Percentiles rank a stretch among this genome's conserved stretches.
These are phyloP conservation scores for Sporisorium sorghi DNA, from an alignment of 1,284 basidiomycete genomes.

Conservation along the genomic window DNA sequence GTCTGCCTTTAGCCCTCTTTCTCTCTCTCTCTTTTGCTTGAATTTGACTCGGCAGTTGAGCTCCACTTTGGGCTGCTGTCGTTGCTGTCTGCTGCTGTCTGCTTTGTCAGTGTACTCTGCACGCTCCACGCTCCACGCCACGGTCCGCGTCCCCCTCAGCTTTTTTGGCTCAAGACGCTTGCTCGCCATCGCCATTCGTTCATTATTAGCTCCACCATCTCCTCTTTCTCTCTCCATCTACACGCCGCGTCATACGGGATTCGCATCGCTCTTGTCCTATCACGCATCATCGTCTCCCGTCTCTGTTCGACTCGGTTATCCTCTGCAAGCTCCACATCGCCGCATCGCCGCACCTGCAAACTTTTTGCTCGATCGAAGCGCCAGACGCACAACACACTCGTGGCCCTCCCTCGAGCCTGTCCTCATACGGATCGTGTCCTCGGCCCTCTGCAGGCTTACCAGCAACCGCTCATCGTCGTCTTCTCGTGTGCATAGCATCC, in stretches of 20 bases:
- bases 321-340: constrained; percentile 13
- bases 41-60: constrained; percentile 1
- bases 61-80: constrained; percentile 4
- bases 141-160: constrained; percentile 23
- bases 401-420: constrained; percentile 1
- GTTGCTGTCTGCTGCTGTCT: background rate
- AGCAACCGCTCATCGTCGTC: constrained; percentile 1
- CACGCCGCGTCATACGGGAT: constrained; percentile 14
- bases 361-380: background rate
- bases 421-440: constrained; percentile 7
- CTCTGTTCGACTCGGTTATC: constrained; percentile 2
- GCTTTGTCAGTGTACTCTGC: constrained; percentile 19
- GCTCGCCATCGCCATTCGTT: background rate
- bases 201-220: constrained; percentile 6
- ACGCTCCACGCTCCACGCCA: constrained; percentile 41
- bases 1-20: constrained; percentile 20
- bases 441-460: background rate
- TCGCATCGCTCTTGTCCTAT: constrained; percentile 10
- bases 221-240: constrained; percentile 4
- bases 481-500: background rate
- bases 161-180: background rate
- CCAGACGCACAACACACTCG: constrained; percentile 14
- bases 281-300: constrained; percentile 14
- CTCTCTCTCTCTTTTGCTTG: background rate
- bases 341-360: background rate